phyloP scores from a whole-genome alignment of 306 rosid species.

The Arachis stenosperma region DNA sequence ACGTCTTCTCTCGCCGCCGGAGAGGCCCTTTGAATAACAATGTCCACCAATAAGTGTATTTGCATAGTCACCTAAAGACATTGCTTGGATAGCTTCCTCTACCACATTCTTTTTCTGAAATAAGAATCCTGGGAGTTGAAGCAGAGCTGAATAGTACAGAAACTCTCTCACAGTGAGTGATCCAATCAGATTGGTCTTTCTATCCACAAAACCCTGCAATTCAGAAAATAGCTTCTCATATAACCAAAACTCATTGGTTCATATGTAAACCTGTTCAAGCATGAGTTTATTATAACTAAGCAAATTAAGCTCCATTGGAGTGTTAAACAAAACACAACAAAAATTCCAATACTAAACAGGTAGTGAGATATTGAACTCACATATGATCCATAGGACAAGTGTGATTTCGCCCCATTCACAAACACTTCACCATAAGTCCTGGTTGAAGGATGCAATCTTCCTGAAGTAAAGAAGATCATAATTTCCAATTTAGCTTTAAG shows the following conservation, averaged over 20 bases:
- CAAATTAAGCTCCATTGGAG: conserved; percentile 13
- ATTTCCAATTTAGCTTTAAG: conserved; percentile 37
- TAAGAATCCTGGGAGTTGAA: conserved; percentile 97
- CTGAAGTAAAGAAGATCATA: conserved; percentile 49
- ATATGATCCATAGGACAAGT: conserved; percentile 86
- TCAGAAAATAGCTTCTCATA: conserved; percentile 2
- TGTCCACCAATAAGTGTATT: conserved; percentile 95
- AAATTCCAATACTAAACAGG: conserved; percentile 28
- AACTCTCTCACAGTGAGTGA: conserved; percentile 95
- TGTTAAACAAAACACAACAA: conserved; percentile 9
- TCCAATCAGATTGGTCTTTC: conserved; percentile 88
- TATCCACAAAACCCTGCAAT: conserved; percentile 90
- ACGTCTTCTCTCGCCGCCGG: conserved; percentile 90
- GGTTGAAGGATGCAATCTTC: conserved; percentile 82
- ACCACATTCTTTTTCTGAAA: conserved; percentile 89
- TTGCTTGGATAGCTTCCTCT: conserved; percentile 95
- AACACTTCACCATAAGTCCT: conserved; percentile 90
- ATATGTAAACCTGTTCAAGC: background rate
- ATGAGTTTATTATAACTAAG: conserved; percentile 11
- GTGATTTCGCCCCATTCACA: conserved; percentile 73
- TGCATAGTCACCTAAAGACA: conserved; percentile 89
- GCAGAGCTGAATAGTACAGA: conserved; percentile 90
- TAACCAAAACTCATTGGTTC: background rate
- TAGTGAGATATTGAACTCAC: conserved; percentile 58
- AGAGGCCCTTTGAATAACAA: conserved; percentile 96